Evolutionary conservation across 1,139 yeast genomes (phyloP).

Genomic region (Barnettozyma hawaiiensis): DNA sequence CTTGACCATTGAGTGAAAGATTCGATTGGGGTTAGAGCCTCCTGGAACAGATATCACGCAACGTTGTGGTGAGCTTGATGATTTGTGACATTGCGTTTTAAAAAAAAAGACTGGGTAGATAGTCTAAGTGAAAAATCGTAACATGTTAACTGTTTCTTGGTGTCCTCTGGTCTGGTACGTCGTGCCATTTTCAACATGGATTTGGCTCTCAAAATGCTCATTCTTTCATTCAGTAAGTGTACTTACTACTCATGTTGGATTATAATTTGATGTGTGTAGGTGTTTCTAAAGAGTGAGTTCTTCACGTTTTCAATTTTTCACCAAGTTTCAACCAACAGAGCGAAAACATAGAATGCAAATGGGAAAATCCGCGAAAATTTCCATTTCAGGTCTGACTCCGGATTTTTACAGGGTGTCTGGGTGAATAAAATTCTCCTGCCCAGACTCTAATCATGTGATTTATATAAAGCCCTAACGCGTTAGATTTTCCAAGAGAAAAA

Average conservation of each 20-base stretch:
- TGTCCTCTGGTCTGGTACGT: not conserved
- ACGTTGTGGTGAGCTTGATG: too few species aligned
- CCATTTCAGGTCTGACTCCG: not conserved
- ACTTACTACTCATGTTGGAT: slow-evolving; percentile 28
- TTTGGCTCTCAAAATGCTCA: not conserved
- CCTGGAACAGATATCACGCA: too few species aligned
- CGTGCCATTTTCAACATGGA: not conserved
- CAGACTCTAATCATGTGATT: slow-evolving; percentile 1
- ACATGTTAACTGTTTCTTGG: not conserved
- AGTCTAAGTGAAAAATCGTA: not conserved
- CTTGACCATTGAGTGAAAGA: too few species aligned
- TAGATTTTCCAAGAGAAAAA: not conserved
- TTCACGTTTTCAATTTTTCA: slow-evolving; percentile 5
- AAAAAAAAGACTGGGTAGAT: not conserved
- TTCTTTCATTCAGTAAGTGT: slow-evolving; percentile 9
- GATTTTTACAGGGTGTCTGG: slow-evolving; percentile 6
- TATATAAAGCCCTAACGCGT: not conserved
- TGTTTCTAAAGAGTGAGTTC: not conserved
- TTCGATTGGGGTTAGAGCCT: too few species aligned
- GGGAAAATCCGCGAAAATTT: slow-evolving; percentile 6
- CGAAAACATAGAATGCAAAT: too few species aligned
- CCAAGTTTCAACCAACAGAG: slow-evolving; percentile 5
- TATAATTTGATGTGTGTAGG: slow-evolving; percentile 10
- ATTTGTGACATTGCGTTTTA: too few species aligned
- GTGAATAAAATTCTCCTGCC: slow-evolving; percentile 3